phyloP scores from a whole-genome alignment of 2,329 filamentous ascomycete species.

The Pleurostoma richardsiae region DNA sequence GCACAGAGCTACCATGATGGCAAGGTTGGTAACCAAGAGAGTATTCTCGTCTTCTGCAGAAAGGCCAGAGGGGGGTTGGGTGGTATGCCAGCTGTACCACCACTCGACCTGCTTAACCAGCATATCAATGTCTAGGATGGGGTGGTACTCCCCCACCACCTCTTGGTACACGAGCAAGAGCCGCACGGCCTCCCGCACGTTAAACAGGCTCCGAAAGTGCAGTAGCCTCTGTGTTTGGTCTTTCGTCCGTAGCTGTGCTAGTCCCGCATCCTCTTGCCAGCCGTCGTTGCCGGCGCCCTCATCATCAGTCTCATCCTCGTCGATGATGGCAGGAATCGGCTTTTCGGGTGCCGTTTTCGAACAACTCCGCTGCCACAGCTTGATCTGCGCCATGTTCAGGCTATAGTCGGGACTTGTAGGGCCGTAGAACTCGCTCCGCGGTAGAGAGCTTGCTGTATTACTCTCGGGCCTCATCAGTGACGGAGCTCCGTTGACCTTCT shows the following conservation, averaged over 20 bases:
- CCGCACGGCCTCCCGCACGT: neutral
- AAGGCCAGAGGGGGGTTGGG: neutral
- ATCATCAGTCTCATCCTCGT: neutral
- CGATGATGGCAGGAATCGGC: neutral
- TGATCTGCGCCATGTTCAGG: neutral
- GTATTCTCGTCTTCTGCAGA: neutral
- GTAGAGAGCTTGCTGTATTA: neutral
- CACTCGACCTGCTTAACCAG: neutral
- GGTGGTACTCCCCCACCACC: neutral
- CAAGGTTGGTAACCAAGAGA: neutral
- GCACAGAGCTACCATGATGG: neutral
- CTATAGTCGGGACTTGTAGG: neutral
- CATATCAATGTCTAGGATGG: neutral
- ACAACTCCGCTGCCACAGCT: neutral
- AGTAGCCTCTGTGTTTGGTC: neutral
- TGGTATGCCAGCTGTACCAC: neutral
- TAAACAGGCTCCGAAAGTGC: neutral
- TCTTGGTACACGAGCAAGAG: neutral
- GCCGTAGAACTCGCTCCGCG: neutral
- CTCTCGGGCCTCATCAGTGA: neutral
- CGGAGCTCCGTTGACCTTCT: neutral
- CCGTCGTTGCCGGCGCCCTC: neutral
- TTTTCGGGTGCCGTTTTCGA: neutral
- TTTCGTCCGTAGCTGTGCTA: neutral
- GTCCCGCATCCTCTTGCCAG: neutral